Evolutionary conservation across 345 rosid species (phyloP), one percentile per base, ranked within the genome.

Genomic region (Clausena lansium): DNA sequence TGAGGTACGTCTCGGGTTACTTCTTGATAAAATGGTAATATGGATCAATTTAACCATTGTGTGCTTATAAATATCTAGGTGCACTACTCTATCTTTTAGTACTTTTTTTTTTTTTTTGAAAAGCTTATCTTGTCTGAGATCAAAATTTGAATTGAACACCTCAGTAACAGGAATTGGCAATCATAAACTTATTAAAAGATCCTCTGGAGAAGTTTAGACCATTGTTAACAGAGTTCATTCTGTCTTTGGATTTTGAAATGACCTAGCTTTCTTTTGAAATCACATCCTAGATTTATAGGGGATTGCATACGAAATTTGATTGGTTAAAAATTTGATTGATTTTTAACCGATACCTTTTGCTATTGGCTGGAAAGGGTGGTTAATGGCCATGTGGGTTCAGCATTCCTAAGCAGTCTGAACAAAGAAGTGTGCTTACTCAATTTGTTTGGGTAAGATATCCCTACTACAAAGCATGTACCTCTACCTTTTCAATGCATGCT

Each of bases 1-100:
- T 65, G 88, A 85, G 86, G 88, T 83, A 80, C 47, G 79, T 50
- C 66, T 64, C 13, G 1, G 25, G 39, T 72, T 36, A 64, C 67
- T 24, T 7, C 1, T 63, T 13, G 9, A 27, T 45, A 58, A 66
- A 25, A 55, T 73, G 55, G 47, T 83, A 33, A 41, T 30, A 38
- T 22, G 19, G 54, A 47, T 76, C 62, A 61, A 30, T 63, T 11
- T 47, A 52, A 13, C 58, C 3, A 27, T 25, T 14, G 19, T 39
- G 28, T 14, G 27, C n/a, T 7, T 71, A 57, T 70, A 14, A 32
- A 45, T 63, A 25, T 41, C 25, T 33, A 54, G 73, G 76, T 28
- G 14, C 45, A 38, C 15, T 32, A 24, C 38, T 41, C 41, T 6
- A 7, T 57, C 22, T 68, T 67, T 52, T 69, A 39, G 20, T 57